These are phyloP conservation scores for Triticum aestivum DNA, from an alignment of 176 grass and related monocot species.

Conservation along the genomic window DNA sequence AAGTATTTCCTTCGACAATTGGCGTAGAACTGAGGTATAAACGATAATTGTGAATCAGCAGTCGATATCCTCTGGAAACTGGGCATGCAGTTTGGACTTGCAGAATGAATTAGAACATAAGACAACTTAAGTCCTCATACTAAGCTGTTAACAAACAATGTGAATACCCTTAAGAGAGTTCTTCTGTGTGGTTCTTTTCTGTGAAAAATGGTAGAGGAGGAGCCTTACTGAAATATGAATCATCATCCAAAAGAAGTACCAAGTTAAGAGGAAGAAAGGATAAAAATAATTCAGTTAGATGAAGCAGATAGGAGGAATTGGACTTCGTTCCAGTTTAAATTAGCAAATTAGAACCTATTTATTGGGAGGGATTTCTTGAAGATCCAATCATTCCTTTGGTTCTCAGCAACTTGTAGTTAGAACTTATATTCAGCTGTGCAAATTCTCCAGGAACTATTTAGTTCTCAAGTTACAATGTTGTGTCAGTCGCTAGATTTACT, in stretches of 20 bases:
- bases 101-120: background rate
- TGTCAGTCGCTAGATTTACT: constrained; percentile 15
- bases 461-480: constrained; percentile 1
- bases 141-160: background rate
- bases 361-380: background rate
- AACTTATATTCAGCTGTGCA: constrained; percentile 6
- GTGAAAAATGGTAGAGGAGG: too few species aligned
- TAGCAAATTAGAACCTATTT: background rate
- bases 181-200: background rate
- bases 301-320: background rate
- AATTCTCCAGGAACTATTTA: constrained; percentile 15
- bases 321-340: background rate
- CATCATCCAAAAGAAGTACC: background rate
- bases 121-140: background rate
- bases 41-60: background rate
- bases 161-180: background rate
- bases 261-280: constrained; percentile 7
- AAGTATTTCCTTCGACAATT: background rate
- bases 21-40: background rate
- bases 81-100: background rate
- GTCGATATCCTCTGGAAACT: background rate
- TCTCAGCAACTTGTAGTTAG: constrained; percentile 29
- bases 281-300: background rate
- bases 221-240: background rate
- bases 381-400: background rate